These are phyloP conservation scores for Paramecium primaurelia DNA, from an alignment of 73 alveolate species.

Conservation along the genomic window DNA sequence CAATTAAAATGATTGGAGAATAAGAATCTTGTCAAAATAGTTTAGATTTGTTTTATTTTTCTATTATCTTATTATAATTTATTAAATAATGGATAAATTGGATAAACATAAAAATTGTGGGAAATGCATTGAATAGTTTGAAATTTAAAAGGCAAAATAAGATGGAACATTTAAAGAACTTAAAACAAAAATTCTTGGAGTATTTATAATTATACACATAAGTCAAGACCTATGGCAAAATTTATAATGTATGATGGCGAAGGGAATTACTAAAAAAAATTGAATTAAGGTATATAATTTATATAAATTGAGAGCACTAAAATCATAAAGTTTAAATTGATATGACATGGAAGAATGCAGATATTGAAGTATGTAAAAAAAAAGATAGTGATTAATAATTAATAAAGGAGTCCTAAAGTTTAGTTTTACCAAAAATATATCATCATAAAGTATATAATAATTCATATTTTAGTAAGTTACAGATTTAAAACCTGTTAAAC, in stretches of 20 bases:
- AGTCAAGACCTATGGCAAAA: constrained; percentile 12
- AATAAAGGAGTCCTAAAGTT: background rate
- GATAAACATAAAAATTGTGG: background rate
- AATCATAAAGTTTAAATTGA: background rate
- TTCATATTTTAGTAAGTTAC: background rate
- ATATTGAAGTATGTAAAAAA: background rate
- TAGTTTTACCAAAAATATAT: constrained; percentile 8
- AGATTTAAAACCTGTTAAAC: background rate
- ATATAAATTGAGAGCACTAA: background rate
- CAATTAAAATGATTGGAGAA: too few species aligned
- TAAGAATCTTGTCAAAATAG: too few species aligned
- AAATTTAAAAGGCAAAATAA: background rate
- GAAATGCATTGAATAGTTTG: background rate
- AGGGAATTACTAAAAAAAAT: constrained; percentile 1
- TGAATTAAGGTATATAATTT: background rate
- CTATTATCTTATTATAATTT: background rate
- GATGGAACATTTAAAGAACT: background rate
- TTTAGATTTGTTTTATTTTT: background rate
- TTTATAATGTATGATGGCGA: constrained; percentile 42
- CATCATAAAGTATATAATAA: background rate
- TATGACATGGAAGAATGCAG: background rate
- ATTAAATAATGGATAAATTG: background rate
- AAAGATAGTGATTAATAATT: background rate
- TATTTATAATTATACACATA: background rate
- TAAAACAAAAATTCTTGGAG: background rate